Base-by-base conservation (phyloP, 148 eudicot species). In the Amaranthus palmeri region DNA sequence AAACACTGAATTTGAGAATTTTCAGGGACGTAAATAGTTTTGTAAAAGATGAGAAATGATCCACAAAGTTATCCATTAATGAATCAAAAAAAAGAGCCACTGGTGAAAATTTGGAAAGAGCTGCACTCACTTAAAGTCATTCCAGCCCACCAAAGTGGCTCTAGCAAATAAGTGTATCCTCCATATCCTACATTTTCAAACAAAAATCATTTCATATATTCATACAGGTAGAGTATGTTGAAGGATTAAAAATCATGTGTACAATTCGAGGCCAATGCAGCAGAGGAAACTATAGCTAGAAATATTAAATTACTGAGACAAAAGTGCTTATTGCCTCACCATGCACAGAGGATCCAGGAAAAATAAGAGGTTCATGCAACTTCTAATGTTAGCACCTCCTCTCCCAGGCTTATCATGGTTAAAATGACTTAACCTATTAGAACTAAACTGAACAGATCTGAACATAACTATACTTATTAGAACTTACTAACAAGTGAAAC, bases 61-160 rank as follows among this genome's bases (percentile, higher is more conserved):
- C 40, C 67, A 67, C 13, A 54, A 0, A 44, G n/a, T 36, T 42
- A 3, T 4, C 9, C 25, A n/a, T 43, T 40, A 2, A 18, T 4
- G 40, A 15, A 3, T 2, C n/a, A 50, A 46, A 45, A 6, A 7
- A 17, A 10, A 52, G 44, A 48, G 54, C 12, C 36, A 25, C 1
- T 25, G 36, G 36, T 42, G 18, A 43, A 6, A 15, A 8, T 44
- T 54, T 18, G 64, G 67, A 36, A 45, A 77, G 40, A 72, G 60
- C 54, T 46, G 72, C 56, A 79, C 93, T 81, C 77, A 91, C 96
- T 91, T 60, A 86, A 87, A 9, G 71, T 65, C 97, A 91, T 82
- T 77, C 97, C 97, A 76, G 87, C 86, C 97, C 97, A 91, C 97
- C 97, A 91, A 73, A 91, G 93, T 68, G 97, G 97, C 81, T 91